phyloP scores from a whole-genome alignment of 805 yeast species.

The Priceomyces haplophilus region DNA sequence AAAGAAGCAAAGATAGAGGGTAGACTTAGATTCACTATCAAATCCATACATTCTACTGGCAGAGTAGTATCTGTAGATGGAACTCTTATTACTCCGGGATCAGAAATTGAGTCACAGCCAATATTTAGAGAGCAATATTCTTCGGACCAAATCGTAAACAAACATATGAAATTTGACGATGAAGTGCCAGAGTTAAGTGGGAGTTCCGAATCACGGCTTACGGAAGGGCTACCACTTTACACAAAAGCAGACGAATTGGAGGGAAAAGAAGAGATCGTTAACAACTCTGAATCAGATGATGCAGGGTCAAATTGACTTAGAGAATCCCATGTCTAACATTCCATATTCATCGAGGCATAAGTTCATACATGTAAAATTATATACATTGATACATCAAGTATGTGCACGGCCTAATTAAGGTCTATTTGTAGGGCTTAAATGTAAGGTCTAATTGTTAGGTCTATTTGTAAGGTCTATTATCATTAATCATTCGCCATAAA shows the following conservation, averaged over 20 bases:
- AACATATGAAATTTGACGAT: conserved; percentile 49
- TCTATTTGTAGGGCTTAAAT: too few relatives aligned
- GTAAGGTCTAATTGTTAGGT: too few relatives aligned
- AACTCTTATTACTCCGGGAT: conserved; percentile 63
- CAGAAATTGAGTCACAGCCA: conserved; percentile 54
- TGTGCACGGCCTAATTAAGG: too few relatives aligned
- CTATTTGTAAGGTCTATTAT: conserved; percentile 23
- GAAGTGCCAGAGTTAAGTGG: conserved; percentile 13
- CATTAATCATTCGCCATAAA: conserved; percentile 45
- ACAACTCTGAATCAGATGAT: conserved; percentile 23
- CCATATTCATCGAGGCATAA: not conserved
- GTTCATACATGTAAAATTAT: not conserved
- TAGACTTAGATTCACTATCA: conserved; percentile 71
- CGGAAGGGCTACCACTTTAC: conserved; percentile 15
- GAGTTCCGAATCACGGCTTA: conserved; percentile 16
- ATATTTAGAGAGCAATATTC: conserved; percentile 41
- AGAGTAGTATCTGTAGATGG: conserved; percentile 86
- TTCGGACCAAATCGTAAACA: conserved; percentile 17
- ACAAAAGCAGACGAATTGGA: conserved; percentile 14
- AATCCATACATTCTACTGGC: conserved; percentile 71
- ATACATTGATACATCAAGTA: not conserved
- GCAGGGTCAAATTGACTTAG: conserved; percentile 13
- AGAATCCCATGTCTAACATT: too few relatives aligned
- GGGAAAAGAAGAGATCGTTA: conserved; percentile 22
- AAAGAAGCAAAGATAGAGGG: conserved; percentile 77